A percentile compares a stretch with the other conserved stretches of the same genome.
These are phyloP conservation scores for Ustulina deusta DNA, from an alignment of 2,329 filamentous ascomycete species.

Conservation along the genomic window DNA sequence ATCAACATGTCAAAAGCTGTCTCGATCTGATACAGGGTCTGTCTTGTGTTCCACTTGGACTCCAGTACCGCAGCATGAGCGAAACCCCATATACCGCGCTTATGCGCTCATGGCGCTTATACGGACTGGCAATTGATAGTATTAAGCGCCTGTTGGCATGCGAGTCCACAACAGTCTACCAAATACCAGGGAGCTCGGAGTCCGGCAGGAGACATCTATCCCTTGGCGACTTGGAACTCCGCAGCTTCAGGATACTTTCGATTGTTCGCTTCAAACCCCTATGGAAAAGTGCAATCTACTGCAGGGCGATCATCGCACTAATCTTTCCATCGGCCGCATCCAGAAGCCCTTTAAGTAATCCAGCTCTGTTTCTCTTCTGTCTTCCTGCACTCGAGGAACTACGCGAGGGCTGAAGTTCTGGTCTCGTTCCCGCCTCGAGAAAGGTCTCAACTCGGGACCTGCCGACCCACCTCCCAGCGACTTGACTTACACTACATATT, in stretches of 20 bases:
- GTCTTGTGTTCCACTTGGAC: conserved; percentile 37
- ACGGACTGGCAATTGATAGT: conserved; percentile 21
- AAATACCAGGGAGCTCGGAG: conserved; percentile 10
- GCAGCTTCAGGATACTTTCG: not conserved
- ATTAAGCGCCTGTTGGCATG: conserved; percentile 36
- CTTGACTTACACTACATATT: not conserved
- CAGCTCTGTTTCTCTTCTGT: not conserved
- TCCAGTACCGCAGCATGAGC: conserved; percentile 28
- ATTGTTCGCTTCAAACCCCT: not conserved
- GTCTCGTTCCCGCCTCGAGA: conserved; percentile 27
- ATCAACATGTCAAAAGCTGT: conserved; percentile 21
- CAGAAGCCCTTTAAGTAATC: not conserved
- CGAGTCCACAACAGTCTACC: conserved; percentile 10
- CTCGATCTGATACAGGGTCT: conserved; percentile 43
- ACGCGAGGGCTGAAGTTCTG: not conserved
- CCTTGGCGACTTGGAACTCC: not conserved
- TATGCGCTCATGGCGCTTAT: conserved; percentile 39
- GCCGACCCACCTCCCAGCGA: conserved; percentile 15
- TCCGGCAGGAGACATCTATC: conserved; percentile 11
- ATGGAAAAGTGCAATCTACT: not conserved
- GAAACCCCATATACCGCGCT: conserved; percentile 39
- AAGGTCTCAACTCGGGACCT: conserved; percentile 25
- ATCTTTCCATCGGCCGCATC: not conserved
- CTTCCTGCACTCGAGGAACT: not conserved
- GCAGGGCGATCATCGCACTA: not conserved